These are phyloP conservation scores for Huntiella omanensis DNA, from an alignment of 2,329 filamentous ascomycete genomes.

Conservation along the genomic window DNA sequence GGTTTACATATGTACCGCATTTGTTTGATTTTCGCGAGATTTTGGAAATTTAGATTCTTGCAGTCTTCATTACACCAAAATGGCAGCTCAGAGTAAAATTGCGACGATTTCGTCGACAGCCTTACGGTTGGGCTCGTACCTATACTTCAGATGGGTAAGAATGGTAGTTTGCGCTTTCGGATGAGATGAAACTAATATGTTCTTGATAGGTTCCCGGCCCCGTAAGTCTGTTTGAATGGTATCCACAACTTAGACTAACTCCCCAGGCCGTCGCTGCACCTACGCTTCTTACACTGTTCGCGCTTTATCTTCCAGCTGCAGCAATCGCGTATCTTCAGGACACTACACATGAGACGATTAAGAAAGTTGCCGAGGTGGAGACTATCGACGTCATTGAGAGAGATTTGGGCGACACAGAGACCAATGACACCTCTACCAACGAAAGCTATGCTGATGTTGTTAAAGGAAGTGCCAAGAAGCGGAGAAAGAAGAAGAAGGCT, in stretches of 20 bases:
- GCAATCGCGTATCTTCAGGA: constrained; percentile 37
- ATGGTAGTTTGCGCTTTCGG: neutral
- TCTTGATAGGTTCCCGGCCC: constrained; percentile 17
- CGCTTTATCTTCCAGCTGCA: constrained; percentile 47
- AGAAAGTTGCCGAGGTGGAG: constrained; percentile 39
- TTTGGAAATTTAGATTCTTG: too few species aligned
- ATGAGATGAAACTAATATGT: constrained; percentile 9
- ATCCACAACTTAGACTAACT: neutral
- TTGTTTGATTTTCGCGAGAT: too few species aligned
- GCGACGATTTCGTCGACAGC: constrained; percentile 19
- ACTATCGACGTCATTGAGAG: constrained; percentile 13
- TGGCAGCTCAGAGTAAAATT: constrained; percentile 10
- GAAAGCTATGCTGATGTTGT: neutral
- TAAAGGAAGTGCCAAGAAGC: neutral
- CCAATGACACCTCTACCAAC: neutral
- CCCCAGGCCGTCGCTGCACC: constrained; percentile 13
- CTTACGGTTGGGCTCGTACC: constrained; percentile 27
- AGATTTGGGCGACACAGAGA: neutral
- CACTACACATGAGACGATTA: constrained; percentile 37
- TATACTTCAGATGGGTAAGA: constrained; percentile 43
- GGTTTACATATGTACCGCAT: too few species aligned
- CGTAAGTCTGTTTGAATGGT: constrained; percentile 13
- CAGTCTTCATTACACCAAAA: neutral
- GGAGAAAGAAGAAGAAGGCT: neutral
- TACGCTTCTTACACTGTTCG: constrained; percentile 38